Percentiles rank a stretch among this genome's conserved stretches.
These are phyloP conservation scores for Fragilaria radians DNA, from an alignment of 108 stramenopile genomes.

Conservation along the genomic window DNA sequence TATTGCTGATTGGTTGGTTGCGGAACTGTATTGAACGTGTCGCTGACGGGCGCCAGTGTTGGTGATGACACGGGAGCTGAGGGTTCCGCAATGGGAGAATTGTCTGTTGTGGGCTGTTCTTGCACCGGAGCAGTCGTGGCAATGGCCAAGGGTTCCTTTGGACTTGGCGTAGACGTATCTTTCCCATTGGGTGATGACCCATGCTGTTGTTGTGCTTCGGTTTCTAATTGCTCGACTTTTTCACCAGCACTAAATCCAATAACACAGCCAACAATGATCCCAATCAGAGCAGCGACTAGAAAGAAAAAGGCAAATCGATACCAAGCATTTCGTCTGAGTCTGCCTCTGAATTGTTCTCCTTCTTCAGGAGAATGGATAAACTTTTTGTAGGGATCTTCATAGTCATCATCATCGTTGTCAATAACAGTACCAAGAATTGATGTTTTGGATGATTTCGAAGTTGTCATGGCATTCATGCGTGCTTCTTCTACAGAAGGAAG, in stretches of 20 bases:
- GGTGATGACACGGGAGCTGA: too few species aligned
- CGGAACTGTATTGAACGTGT: neutral
- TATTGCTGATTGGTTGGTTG: too few species aligned
- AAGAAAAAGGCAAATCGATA: neutral
- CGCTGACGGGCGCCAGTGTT: neutral
- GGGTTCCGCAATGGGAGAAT: neutral
- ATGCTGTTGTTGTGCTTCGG: neutral
- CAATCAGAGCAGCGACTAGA: neutral
- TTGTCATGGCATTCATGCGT: neutral
- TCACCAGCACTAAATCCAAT: neutral
- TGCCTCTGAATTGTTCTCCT: neutral
- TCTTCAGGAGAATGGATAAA: neutral
- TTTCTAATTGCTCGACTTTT: neutral
- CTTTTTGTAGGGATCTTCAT: neutral
- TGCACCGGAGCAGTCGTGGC: neutral
- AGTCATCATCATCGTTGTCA: neutral
- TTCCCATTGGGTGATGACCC: too few species aligned
- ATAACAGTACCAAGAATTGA: too few species aligned
- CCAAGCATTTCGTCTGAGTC: neutral
- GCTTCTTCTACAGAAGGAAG: neutral
- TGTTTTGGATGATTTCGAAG: neutral
- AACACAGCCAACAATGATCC: neutral
- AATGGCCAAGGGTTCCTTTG: neutral
- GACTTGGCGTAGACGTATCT: too few species aligned
- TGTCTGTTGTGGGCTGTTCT: neutral